Evolutionary conservation across 2,329 filamentous ascomycete genomes (phyloP).

Genomic region (Colletotrichum eleusines): DNA sequence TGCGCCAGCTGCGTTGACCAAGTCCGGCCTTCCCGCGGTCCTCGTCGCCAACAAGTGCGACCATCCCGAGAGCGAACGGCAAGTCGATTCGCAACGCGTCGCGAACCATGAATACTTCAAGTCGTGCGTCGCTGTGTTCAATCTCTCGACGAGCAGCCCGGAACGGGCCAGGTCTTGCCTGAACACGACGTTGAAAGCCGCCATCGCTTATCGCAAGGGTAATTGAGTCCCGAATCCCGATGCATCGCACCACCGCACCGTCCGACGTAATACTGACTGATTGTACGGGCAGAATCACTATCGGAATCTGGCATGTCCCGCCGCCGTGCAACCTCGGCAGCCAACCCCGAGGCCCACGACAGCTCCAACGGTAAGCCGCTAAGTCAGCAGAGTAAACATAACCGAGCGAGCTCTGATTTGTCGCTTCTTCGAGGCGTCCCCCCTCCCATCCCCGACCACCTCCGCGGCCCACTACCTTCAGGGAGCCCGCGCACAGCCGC

Average conservation of each 20-base stretch:
- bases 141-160: slow-evolving; percentile 76
- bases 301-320: slow-evolving; percentile 59
- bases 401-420: slow-evolving; percentile 78
- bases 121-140: slow-evolving; percentile 78
- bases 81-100: slow-evolving; percentile 77
- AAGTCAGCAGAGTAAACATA: slow-evolving; percentile 74
- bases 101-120: slow-evolving; percentile 73
- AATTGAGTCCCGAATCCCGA: slow-evolving; percentile 51
- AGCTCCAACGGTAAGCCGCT: slow-evolving; percentile 63
- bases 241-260: slow-evolving; percentile 11
- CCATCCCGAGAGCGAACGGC: slow-evolving; percentile 74
- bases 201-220: slow-evolving; percentile 78
- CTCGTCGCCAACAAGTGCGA: slow-evolving; percentile 94
- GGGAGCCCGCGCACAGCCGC: slow-evolving; percentile 63
- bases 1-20: slow-evolving; percentile 76
- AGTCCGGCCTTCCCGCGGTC: slow-evolving; percentile 79
- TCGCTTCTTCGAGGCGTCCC: slow-evolving; percentile 69
- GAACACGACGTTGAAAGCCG: slow-evolving; percentile 78
- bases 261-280: slow-evolving; percentile 34
- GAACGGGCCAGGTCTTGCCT: slow-evolving; percentile 83
- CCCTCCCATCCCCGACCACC: slow-evolving; percentile 58
- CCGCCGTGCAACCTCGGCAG: slow-evolving; percentile 71
- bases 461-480: slow-evolving; percentile 46
- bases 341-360: slow-evolving; percentile 70
- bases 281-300: slow-evolving; percentile 34